phyloP scores from a whole-genome alignment of 1,139 yeast genomes.

The Geotrichum aggregatum region DNA sequence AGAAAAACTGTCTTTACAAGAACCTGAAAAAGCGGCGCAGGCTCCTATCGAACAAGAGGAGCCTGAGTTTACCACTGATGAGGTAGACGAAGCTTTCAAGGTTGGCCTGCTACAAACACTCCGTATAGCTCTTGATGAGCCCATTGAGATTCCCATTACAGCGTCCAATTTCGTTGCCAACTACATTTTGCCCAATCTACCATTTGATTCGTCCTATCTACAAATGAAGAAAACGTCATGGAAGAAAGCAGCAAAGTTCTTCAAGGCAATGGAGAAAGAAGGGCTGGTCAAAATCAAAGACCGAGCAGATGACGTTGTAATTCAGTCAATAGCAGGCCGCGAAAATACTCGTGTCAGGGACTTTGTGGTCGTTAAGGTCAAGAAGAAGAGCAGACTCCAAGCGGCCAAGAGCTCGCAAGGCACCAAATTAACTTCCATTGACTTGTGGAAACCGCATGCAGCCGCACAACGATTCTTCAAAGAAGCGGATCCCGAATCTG shows the following conservation, averaged over 20 bases:
- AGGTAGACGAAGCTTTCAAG: slow-evolving; percentile 72
- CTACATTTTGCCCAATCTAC: slow-evolving; percentile 67
- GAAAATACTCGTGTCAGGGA: slow-evolving; percentile 50
- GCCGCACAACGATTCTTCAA: slow-evolving; percentile 44
- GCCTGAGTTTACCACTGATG: slow-evolving; percentile 52
- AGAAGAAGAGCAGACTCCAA: slow-evolving; percentile 24
- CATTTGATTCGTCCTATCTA: slow-evolving; percentile 48
- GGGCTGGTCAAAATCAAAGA: slow-evolving; percentile 65
- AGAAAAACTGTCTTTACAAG: neutral
- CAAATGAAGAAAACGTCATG: slow-evolving; percentile 79
- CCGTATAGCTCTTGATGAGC: slow-evolving; percentile 55
- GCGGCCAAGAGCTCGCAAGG: slow-evolving; percentile 5
- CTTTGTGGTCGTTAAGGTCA: slow-evolving; percentile 60
- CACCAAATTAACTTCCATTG: slow-evolving; percentile 25
- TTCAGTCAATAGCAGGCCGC: slow-evolving; percentile 50
- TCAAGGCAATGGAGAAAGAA: slow-evolving; percentile 79
- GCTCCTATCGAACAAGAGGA: slow-evolving; percentile 33
- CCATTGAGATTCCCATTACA: slow-evolving; percentile 49
- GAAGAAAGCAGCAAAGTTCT: slow-evolving; percentile 81
- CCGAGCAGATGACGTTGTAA: slow-evolving; percentile 67
- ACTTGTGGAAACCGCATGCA: slow-evolving; percentile 33
- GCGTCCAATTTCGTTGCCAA: slow-evolving; percentile 73
- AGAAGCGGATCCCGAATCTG: slow-evolving; percentile 40
- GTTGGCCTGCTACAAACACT: slow-evolving; percentile 67
- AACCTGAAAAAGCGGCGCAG: slow-evolving; percentile 6